phyloP scores from a whole-genome alignment of 306 rosid genomes.

The Corylus americana region DNA sequence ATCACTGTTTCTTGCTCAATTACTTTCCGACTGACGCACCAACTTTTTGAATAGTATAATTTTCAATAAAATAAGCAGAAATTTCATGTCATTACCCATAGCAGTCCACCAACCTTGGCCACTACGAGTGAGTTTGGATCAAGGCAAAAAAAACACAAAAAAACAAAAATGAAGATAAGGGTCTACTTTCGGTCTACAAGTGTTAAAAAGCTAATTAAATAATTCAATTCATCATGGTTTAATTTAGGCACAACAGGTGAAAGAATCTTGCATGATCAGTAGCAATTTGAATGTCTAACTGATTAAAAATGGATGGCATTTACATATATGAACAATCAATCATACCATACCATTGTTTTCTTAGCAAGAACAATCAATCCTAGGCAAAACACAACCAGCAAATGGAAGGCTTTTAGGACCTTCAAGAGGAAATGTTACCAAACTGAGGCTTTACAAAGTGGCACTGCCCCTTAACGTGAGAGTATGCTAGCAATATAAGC shows the following conservation, averaged over 20 bases:
- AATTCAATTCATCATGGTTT: no score
- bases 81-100: not conserved
- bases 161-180: no score
- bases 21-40: not conserved
- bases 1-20: not conserved
- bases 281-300: not conserved
- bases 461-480: not conserved
- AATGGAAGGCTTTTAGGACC: not conserved
- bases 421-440: conserved; percentile 1
- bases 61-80: not conserved
- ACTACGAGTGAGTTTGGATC: not conserved
- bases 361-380: not conserved
- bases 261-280: not conserved
- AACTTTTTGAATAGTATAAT: not conserved
- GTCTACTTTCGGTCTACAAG: no score
- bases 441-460: not conserved
- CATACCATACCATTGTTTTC: conserved; percentile 8
- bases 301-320: not conserved
- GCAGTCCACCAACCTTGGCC: not conserved
- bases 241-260: no score
- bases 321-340: conserved; percentile 7
- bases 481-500: conserved; percentile 4
- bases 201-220: no score
- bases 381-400: not conserved
- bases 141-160: not conserved